These are phyloP conservation scores for Anthracocystis walkeri DNA, from an alignment of 1,284 basidiomycete genomes.

Conservation along the genomic window DNA sequence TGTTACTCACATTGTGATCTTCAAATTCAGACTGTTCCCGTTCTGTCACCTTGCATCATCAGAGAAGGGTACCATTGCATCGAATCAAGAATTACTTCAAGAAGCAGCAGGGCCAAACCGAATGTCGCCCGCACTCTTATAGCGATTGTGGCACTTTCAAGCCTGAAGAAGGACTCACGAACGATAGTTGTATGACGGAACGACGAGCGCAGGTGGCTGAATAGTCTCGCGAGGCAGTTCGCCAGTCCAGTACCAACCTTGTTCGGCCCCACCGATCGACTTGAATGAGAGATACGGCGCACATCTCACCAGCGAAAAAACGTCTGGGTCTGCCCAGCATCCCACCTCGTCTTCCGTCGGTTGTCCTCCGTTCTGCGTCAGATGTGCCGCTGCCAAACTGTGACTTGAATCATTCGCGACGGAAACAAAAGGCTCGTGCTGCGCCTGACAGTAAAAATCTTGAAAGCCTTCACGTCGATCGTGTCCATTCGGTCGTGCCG, in stretches of 20 bases:
- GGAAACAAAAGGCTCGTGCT: slow-evolving; percentile 11
- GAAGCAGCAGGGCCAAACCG: not conserved
- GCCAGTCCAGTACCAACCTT: slow-evolving; percentile 39
- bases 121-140: not conserved
- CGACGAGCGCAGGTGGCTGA: not conserved
- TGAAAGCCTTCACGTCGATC: slow-evolving; percentile 41
- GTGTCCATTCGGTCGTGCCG: slow-evolving; percentile 35
- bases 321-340: slow-evolving; percentile 41
- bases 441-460: slow-evolving; percentile 47
- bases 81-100: not conserved
- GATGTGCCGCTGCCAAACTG: slow-evolving; percentile 3
- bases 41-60: slow-evolving; percentile 1
- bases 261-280: slow-evolving; percentile 8
- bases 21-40: not conserved
- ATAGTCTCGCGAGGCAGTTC: slow-evolving; percentile 32
- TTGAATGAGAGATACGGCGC: slow-evolving; percentile 36
- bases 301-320: slow-evolving; percentile 29
- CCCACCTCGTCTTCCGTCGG: slow-evolving; percentile 20
- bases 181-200: slow-evolving; percentile 11
- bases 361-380: not conserved
- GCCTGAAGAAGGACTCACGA: not conserved
- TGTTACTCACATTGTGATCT: not conserved
- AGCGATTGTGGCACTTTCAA: no score
- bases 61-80: not conserved
- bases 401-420: not conserved